Conservation (phyloP, 2,329 filamentous ascomycete species). For the Botrytis tulipae region DNA sequence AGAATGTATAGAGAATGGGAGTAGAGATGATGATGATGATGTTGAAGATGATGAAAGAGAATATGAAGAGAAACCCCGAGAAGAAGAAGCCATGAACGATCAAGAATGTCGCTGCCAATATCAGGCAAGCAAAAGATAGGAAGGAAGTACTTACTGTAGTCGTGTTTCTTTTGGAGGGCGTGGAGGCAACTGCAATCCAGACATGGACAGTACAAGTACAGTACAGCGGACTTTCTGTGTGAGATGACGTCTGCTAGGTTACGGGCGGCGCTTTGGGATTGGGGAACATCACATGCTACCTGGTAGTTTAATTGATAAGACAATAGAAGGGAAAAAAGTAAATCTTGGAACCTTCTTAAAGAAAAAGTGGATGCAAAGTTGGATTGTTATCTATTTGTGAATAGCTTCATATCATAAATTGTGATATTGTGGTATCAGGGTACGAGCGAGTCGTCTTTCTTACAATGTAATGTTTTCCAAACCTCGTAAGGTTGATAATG, state of each 20-base stretch:
- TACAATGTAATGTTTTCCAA: not conserved
- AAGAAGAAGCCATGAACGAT: constrained; percentile 18
- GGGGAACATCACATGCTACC: constrained; percentile 9
- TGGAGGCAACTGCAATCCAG: constrained; percentile 24
- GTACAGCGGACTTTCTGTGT: constrained; percentile 14
- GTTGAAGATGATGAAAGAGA: not conserved
- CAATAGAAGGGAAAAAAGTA: not conserved
- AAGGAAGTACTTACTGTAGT: constrained; percentile 18
- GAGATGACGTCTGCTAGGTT: constrained; percentile 19
- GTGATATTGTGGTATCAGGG: not conserved
- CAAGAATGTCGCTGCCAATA: constrained; percentile 19
- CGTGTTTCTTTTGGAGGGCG: constrained; percentile 2
- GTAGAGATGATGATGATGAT: not conserved
- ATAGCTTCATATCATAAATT: constrained; percentile 3
- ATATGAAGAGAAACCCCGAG: not conserved
- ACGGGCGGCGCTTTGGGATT: constrained; percentile 11
- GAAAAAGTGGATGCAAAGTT: not conserved
- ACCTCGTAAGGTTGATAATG: not conserved
- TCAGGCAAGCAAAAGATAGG: constrained; percentile 9
- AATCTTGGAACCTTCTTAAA: not conserved
- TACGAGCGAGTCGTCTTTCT: no score
- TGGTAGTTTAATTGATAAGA: not conserved
- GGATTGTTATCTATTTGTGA: not conserved
- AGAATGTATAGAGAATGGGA: constrained; percentile 19
- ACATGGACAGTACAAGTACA: not conserved